These are phyloP conservation scores for Urostyla sp. DNA, from an alignment of 73 alveolate species.

Conservation along the genomic window DNA sequence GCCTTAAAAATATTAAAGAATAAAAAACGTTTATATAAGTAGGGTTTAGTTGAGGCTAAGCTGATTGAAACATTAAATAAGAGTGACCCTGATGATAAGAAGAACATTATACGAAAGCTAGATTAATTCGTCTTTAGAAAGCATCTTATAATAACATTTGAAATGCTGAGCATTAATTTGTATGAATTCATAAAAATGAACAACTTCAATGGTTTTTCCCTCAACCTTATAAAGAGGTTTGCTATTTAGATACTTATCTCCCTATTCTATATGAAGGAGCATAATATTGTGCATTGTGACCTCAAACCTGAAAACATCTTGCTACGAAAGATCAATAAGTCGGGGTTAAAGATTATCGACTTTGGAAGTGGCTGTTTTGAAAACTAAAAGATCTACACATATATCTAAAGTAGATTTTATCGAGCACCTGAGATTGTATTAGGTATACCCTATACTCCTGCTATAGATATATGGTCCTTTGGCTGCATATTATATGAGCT, in stretches of 20 bases:
- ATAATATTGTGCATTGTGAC: constrained; percentile 90
- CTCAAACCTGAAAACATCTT: constrained; percentile 92
- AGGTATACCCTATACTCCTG: constrained; percentile 84
- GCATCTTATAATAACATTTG: constrained; percentile 66
- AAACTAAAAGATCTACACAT: constrained; percentile 73
- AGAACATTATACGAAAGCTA: constrained; percentile 53
- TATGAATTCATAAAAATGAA: constrained; percentile 66
- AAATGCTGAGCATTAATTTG: constrained; percentile 70
- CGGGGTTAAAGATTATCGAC: constrained; percentile 87
- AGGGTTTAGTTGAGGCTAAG: constrained; percentile 62
- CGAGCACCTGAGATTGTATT: constrained; percentile 89
- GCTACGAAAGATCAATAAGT: constrained; percentile 68
- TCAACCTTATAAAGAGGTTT: constrained; percentile 58
- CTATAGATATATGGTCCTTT: constrained; percentile 90
- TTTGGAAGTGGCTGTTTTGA: constrained; percentile 90
- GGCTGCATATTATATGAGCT: constrained; percentile 87
- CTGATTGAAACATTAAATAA: constrained; percentile 38
- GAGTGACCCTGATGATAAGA: constrained; percentile 59
- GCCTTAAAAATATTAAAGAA: constrained; percentile 64
- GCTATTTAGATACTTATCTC: constrained; percentile 78
- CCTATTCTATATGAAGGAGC: constrained; percentile 72
- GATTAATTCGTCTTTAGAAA: constrained; percentile 61
- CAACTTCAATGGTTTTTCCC: constrained; percentile 74
- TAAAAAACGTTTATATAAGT: constrained; percentile 58
- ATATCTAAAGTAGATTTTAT: constrained; percentile 85